phyloP scores from a whole-genome alignment of 495 filamentous ascomycete species.

The Margaritispora aquatica region DNA sequence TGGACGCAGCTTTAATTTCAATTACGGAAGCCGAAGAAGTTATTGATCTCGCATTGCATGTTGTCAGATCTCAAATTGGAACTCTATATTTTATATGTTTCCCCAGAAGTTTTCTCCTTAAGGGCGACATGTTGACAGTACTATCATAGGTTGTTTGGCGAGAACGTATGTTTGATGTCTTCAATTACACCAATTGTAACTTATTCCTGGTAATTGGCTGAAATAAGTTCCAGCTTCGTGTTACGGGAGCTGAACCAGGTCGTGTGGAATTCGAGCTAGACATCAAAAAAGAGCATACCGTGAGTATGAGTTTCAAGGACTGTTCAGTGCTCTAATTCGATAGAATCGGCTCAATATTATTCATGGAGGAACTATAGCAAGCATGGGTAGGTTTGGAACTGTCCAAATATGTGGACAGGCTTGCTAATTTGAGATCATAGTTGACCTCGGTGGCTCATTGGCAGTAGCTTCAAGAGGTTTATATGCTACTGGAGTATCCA shows the following conservation, averaged over 20 bases:
- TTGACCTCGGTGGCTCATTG: constrained; percentile 88
- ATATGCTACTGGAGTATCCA: constrained; percentile 86
- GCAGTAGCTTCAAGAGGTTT: constrained; percentile 88
- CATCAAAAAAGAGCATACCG: constrained; percentile 83
- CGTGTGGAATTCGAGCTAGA: constrained; percentile 82
- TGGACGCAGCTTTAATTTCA: too few species aligned
- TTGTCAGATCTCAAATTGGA: too few species aligned
- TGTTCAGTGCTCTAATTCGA: not conserved
- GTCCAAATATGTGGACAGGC: not conserved
- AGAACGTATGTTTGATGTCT: constrained; percentile 31
- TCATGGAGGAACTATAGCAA: constrained; percentile 92
- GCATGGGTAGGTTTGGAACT: constrained; percentile 55
- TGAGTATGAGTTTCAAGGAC: constrained; percentile 31
- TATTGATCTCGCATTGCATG: too few species aligned
- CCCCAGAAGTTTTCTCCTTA: too few species aligned
- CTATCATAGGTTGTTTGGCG: constrained; percentile 34
- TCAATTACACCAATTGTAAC: not conserved
- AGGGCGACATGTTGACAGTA: not conserved
- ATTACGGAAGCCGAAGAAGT: too few species aligned
- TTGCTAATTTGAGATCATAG: constrained; percentile 32
- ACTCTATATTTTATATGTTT: too few species aligned
- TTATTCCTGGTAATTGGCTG: not conserved
- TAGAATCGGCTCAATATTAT: constrained; percentile 87
- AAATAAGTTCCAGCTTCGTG: constrained; percentile 49
- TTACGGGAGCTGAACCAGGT: constrained; percentile 71